phyloP scores from a whole-genome alignment of 2,329 filamentous ascomycete genomes.

The Sarocladium strictum region DNA sequence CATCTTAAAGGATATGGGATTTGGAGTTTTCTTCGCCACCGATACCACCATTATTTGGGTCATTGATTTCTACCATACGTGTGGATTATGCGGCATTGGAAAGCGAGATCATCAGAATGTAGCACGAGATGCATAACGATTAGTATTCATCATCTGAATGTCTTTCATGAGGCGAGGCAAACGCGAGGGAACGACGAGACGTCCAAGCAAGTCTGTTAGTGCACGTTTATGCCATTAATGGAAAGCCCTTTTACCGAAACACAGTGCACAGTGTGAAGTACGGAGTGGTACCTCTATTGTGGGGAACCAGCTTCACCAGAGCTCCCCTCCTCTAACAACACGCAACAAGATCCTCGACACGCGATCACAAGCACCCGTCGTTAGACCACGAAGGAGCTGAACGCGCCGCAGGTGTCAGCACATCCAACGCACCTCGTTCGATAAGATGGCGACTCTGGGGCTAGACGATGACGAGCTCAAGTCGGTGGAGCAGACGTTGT shows the following conservation, averaged over 20 bases:
- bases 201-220: no score
- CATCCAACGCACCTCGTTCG: background rate
- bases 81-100: background rate
- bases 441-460: conserved; percentile 37
- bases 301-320: background rate
- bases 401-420: background rate
- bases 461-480: conserved; percentile 57
- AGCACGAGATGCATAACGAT: background rate
- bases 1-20: background rate
- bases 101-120: background rate
- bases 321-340: background rate
- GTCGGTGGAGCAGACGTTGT: conserved; percentile 64
- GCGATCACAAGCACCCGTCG: no score
- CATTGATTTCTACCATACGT: background rate
- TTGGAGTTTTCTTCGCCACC: conserved; percentile 7
- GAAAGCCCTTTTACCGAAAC: background rate
- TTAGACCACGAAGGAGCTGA: background rate
- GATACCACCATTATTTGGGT: conserved; percentile 8
- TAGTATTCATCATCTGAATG: background rate
- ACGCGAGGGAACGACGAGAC: no score
- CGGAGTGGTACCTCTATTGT: background rate
- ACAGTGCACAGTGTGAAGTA: conserved; percentile 1
- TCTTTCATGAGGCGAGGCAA: background rate
- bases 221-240: background rate
- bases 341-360: background rate